Conservation (phyloP, 2,329 filamentous ascomycete species). For the Setomelanomma holmii region DNA sequence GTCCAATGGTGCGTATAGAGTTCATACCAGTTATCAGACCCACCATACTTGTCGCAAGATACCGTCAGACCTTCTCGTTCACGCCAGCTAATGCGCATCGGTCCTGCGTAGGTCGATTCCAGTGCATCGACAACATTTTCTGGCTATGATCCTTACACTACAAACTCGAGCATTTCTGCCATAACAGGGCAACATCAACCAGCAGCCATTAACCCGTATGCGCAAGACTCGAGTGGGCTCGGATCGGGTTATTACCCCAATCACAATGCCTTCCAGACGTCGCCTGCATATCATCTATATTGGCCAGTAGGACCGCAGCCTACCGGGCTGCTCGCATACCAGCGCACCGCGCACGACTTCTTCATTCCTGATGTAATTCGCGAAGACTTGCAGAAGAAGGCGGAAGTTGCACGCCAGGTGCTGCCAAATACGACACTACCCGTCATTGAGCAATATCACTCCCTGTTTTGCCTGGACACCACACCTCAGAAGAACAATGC, state of each 20-base stretch:
- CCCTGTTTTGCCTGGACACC: constrained; percentile 86
- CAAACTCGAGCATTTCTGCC: constrained; percentile 42
- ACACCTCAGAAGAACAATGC: constrained; percentile 78
- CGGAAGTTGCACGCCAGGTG: constrained; percentile 83
- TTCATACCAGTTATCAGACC: background rate
- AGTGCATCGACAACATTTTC: constrained; percentile 39
- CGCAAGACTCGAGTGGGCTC: constrained; percentile 71
- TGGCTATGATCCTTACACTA: constrained; percentile 55
- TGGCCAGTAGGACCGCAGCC: constrained; percentile 83
- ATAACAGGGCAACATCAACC: constrained; percentile 48
- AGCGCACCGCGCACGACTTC: constrained; percentile 86
- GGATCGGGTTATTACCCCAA: constrained; percentile 71
- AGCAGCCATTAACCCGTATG: constrained; percentile 69
- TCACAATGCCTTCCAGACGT: constrained; percentile 61
- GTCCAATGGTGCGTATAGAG: constrained; percentile 56
- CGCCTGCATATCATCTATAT: constrained; percentile 82
- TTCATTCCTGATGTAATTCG: constrained; percentile 87
- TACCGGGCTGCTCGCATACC: constrained; percentile 82
- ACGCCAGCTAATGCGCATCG: background rate
- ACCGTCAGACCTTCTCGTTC: background rate
- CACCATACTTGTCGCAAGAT: background rate
- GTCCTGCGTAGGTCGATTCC: constrained; percentile 39
- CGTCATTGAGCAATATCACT: constrained; percentile 86
- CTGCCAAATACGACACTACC: constrained; percentile 82
- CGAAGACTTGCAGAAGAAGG: constrained; percentile 87